Conservation (phyloP, 2,329 filamentous ascomycete genomes). For the Ophiostoma triangulosporum region DNA sequence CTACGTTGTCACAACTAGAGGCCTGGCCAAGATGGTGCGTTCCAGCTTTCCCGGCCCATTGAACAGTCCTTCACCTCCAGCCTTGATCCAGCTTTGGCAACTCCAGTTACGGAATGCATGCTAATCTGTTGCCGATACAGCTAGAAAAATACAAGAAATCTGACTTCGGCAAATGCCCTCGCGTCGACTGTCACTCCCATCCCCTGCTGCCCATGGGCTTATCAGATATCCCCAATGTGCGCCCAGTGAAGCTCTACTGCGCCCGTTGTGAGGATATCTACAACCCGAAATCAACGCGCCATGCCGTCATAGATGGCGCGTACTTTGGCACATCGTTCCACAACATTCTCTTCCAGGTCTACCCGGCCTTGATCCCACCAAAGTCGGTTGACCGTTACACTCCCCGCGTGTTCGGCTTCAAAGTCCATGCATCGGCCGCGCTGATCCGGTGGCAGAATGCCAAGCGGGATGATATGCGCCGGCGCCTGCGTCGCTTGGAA, state of each 20-base stretch:
- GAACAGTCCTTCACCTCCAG: not conserved
- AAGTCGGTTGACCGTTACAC: constrained; percentile 81
- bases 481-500: constrained; percentile 54
- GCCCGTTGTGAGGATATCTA: constrained; percentile 95
- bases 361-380: constrained; percentile 73
- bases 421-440: constrained; percentile 79
- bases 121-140: constrained; percentile 54
- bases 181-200: constrained; percentile 87
- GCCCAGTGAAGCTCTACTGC: constrained; percentile 94
- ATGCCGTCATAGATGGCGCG: constrained; percentile 88
- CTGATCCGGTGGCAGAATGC: constrained; percentile 83
- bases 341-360: constrained; percentile 98
- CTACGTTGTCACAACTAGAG: constrained; percentile 92
- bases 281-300: constrained; percentile 94
- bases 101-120: no score
- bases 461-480: constrained; percentile 69
- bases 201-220: constrained; percentile 90
- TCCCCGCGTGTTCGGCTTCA: constrained; percentile 84
- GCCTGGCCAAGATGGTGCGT: constrained; percentile 75
- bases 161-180: constrained; percentile 95
- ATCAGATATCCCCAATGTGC: constrained; percentile 74
- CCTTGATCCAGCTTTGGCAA: not conserved
- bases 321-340: constrained; percentile 98
- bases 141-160: constrained; percentile 98
- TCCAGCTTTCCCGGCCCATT: not conserved